Evolutionary conservation across 2,329 filamentous ascomycete genomes (phyloP), one percentile per base, ranked within the genome.

Genomic region (Beauveria medogensis): DNA sequence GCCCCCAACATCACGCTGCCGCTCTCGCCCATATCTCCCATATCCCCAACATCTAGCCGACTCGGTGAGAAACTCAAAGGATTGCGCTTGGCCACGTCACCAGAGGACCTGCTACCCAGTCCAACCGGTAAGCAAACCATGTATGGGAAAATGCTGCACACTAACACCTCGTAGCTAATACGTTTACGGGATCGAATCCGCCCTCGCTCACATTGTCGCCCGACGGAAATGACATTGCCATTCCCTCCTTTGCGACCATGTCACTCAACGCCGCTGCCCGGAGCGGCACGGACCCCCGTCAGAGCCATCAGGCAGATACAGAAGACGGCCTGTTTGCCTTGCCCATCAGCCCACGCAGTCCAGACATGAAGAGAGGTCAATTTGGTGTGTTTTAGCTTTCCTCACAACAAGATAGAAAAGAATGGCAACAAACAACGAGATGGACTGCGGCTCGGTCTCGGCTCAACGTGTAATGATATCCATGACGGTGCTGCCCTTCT

Each of bases 291-390:
- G 60, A 62, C 6, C 65, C 68, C 20, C 61, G 62, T 18, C 63
- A 65, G 18, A 53, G 64, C 6, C 63, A 64, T 26, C 60, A 63
- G 18, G 66, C 67, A 40, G 70, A 72, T 30, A 68, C 64, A 0
- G 88, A 91, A 65, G 91, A 96, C 62, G 92, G 90, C 46, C 79
- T 96, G 2, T 97, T 97, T 70, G 92, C 91, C 0, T 81, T 96
- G 57, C 91, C 91, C 1, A 85, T 96, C 75, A 93, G 90, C 68
- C 92, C 92, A 1, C 81, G 92, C 55, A 92, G 90, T 68, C 92
- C 92, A 0, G 91, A 95, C 66, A 91, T 94, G 79, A 85, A 86
- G 58, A 90, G 86, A 67, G 92, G 90, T 69, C 92, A 91, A 0
- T 97, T 96, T 69, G 85, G 82, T 67, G 74, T 83, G 28, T 64